phyloP scores from a whole-genome alignment of 768 basidiomycete species.

The Gloeophyllum trabeum region DNA sequence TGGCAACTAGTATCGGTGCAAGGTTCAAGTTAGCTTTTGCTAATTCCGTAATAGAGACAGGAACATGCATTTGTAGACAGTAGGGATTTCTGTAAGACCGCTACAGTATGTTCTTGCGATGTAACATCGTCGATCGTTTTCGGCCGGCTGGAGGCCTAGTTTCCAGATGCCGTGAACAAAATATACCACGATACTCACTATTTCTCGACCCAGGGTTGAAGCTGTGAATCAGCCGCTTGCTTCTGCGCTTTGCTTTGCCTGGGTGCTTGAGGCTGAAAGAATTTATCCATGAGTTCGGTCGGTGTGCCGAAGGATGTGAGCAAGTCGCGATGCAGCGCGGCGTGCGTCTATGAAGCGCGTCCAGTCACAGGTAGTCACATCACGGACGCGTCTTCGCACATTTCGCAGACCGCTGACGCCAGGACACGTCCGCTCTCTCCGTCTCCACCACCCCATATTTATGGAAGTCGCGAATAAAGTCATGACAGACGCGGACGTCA shows the following conservation, averaged over 20 bases:
- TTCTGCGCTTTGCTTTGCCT: constrained; percentile 15
- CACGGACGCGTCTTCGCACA: too few relatives aligned
- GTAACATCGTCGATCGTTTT: constrained; percentile 98
- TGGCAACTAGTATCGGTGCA: constrained; percentile 70
- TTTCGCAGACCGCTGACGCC: too few relatives aligned
- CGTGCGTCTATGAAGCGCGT: constrained; percentile 32
- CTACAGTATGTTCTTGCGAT: constrained; percentile 92
- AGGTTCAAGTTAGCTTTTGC: constrained; percentile 1
- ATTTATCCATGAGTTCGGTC: constrained; percentile 57
- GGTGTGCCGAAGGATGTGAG: constrained; percentile 1
- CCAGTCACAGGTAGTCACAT: constrained; percentile 25
- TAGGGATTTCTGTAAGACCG: constrained; percentile 83
- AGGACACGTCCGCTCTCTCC: too few relatives aligned
- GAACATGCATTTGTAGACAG: constrained; percentile 77
- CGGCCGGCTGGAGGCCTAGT: constrained; percentile 54
- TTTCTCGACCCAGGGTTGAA: constrained; percentile 98
- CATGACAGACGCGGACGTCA: constrained; percentile 26
- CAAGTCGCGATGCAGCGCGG: too few relatives aligned
- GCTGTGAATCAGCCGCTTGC: constrained; percentile 33
- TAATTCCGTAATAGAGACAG: not conserved
- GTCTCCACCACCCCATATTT: too few relatives aligned
- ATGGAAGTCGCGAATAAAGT: too few relatives aligned
- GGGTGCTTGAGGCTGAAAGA: constrained; percentile 43
- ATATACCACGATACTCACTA: constrained; percentile 44
- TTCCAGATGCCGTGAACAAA: not conserved